Base-by-base conservation (phyloP, 352 stramenopile genomes). In the Aphanomyces cochlioides region DNA sequence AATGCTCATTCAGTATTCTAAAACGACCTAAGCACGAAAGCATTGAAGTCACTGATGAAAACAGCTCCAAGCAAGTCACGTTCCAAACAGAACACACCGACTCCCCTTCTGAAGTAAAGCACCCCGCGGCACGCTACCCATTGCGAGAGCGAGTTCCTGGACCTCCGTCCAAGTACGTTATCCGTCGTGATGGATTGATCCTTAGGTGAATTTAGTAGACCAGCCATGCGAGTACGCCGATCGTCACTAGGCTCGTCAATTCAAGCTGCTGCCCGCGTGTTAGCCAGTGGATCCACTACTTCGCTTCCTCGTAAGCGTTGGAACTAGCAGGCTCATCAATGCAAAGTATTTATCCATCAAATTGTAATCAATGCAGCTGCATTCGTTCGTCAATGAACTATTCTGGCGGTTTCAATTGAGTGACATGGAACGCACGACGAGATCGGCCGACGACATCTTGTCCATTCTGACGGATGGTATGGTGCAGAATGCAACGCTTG, bases 231-330 rank as follows among this genome's bases (percentile, higher is more conserved):
- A 28, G 54, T 61, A 7, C 13, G 21, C 39, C 54, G 54, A 61
- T 40, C 54, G n/a, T 61, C 54, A 15, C 21, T 61, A 13, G 54
- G 54, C 34, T 40, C 54, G 3, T 61, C 54, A 12, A 39, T 37
- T 12, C 17, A 28, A 40, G 15, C 54, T 39, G 54, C 54, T 37
- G 54, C 54, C 12, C n/a, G 54, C 1, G 54, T 61, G 17, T 17
- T 61, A 10, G 28, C 37, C 54, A 40, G 19, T 37, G 19, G n/a
- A 12, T 50, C 43, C 43, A 50, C 17, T n/a, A 50, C 10, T 12
- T n/a, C 43, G 12, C 54, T 61, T 58, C 50, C 54, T 37, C 54
- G 54, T 37, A 61, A 61, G 34, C 54, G 54, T 28, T 61, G 54
- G 54, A 61, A 61, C 54, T 61, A 61, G 54, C 50, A 12, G n/a